Evolutionary conservation across 352 stramenopile genomes (phyloP).

Genomic region (Phytophthora pseudosyringae): DNA sequence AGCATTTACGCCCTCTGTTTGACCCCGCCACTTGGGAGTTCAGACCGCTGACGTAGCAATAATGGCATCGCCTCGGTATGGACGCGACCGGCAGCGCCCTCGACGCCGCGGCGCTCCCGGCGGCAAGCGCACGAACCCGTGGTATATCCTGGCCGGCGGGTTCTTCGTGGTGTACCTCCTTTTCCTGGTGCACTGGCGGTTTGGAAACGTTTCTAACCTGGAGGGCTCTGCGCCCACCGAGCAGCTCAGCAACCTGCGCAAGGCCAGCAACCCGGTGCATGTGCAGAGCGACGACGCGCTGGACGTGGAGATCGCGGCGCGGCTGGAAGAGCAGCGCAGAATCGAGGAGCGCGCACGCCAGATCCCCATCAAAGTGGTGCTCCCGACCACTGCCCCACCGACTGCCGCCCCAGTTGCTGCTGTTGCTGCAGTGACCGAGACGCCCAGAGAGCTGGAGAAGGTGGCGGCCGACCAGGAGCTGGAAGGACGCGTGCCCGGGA

Average conservation of each 20-base stretch:
- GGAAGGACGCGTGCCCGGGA: constrained; percentile 27
- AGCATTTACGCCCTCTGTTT: neutral
- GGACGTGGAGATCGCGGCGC: constrained; percentile 25
- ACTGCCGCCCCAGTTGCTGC: constrained; percentile 10
- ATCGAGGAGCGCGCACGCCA: constrained; percentile 25
- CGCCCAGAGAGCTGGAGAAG: constrained; percentile 14
- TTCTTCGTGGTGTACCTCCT: constrained; percentile 40
- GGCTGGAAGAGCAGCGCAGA: constrained; percentile 26
- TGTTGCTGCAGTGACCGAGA: constrained; percentile 10
- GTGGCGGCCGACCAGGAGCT: constrained; percentile 14
- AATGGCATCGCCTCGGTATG: constrained; percentile 35
- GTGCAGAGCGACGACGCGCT: constrained; percentile 25
- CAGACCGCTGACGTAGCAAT: constrained; percentile 21
- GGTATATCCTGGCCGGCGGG: constrained; percentile 20
- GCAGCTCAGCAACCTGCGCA: constrained; percentile 42
- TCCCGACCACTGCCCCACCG: constrained; percentile 17
- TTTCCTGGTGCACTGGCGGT: constrained; percentile 34
- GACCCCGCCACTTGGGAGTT: constrained; percentile 9
- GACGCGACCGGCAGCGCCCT: constrained; percentile 25
- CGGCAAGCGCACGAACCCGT: constrained; percentile 23
- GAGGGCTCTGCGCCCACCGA: constrained; percentile 25
- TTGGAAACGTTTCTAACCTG: constrained; percentile 23
- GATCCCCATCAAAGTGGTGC: constrained; percentile 37
- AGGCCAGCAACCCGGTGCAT: constrained; percentile 22
- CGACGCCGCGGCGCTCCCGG: constrained; percentile 12